Base-by-base conservation (phyloP, 192 early-diverging fungal species). In the Coemansia sp. region DNA sequence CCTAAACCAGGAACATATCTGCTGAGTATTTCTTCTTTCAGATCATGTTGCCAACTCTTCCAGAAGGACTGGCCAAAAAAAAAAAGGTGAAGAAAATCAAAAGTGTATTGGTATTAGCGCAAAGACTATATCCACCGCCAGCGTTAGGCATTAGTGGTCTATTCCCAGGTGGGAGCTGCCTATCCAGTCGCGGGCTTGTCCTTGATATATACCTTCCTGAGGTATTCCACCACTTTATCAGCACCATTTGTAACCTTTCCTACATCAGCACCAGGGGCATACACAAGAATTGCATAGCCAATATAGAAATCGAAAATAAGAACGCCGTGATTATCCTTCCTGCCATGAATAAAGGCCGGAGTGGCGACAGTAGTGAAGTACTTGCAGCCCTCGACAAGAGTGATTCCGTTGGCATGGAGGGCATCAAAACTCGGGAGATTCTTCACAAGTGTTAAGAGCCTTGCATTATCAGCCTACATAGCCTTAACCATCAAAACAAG, bases 201-300 rank as follows among this genome's bases (percentile, higher is more conserved):
- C 8, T 16, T 16, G 38, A 14, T 1, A 14, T 16, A 16, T 14
- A 4, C 74, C 58, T 69, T 55, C 60, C 85, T 88, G 49, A 97
- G 84, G 75, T 97, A 94, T 62, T 92, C 89, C 49, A 84, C 89
- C 58, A 94, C 82, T 6, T 49, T 72, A 65, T 90, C 91, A 44
- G 94, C 86, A 59, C 88, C 85, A 60, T 83, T 85, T 79, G 78
- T 93, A 62, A 89, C 87, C 41, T 84, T 82, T 49, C 90, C 91
- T 7, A 87, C 79, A 10, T 84, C 73, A 55, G 63, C 75, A 41
- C 93, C 88, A 23, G 76, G 63, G 62, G 92, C 90, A 58, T 83
- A 65, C 32, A 88, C 89, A 59, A 95, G 71, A 34, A 98, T 28
- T 4, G 50, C 18, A n/a, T 56, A 23, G 7, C 54, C 63, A 12